Conservation (phyloP, 768 basidiomycete genomes). For the Chalciporus sphaerocephalus region DNA sequence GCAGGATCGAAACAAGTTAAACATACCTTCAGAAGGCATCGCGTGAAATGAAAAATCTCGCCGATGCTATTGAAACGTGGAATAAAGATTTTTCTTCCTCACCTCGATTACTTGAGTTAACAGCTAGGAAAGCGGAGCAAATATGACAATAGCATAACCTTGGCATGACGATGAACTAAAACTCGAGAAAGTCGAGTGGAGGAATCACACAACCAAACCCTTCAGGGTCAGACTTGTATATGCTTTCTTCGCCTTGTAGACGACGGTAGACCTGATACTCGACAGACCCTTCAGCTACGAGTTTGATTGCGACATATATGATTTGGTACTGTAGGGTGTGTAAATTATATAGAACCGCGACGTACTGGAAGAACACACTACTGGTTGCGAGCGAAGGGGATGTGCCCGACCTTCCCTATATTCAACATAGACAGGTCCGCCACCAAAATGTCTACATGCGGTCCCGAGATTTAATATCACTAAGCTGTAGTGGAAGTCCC, state of each 20-base stretch:
- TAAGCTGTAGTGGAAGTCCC: too few species aligned
- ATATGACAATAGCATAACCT: too few species aligned
- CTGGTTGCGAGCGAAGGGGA: too few species aligned
- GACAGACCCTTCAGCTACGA: slow-evolving; percentile 18
- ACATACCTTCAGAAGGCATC: slow-evolving; percentile 5
- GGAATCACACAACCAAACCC: slow-evolving; percentile 16
- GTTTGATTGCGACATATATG: slow-evolving; percentile 26
- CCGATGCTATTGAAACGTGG: slow-evolving; percentile 10
- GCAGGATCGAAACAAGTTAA: too few species aligned
- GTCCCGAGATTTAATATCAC: too few species aligned
- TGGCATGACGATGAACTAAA: slow-evolving; percentile 31
- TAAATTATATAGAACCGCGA: too few species aligned
- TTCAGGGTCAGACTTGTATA: not conserved
- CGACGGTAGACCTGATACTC: slow-evolving; percentile 23
- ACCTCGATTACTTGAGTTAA: slow-evolving; percentile 15
- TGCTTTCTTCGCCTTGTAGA: slow-evolving; percentile 11
- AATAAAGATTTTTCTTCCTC: slow-evolving; percentile 8
- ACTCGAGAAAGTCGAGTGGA: slow-evolving; percentile 20
- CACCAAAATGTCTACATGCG: not conserved
- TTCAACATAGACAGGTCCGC: not conserved
- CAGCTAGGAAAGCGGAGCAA: too few species aligned
- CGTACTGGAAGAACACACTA: too few species aligned
- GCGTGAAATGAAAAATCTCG: slow-evolving; percentile 7
- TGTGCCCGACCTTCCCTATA: too few species aligned
- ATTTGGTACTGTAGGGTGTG: not conserved